phyloP scores from a whole-genome alignment of 169 alveolate species.

The Plasmodium falciparum region DNA sequence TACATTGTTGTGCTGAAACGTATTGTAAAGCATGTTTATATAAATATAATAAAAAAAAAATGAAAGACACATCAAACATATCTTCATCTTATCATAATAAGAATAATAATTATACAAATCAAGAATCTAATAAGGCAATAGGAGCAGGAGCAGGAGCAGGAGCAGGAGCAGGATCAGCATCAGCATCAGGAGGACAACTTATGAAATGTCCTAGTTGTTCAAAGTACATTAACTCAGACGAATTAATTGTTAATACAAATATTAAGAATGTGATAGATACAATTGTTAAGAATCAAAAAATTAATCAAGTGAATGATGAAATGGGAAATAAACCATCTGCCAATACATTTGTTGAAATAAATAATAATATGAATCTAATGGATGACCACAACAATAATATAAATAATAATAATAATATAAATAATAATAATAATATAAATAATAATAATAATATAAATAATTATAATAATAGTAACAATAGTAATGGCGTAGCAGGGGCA shows the following conservation, averaged over 20 bases:
- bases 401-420: too few relatives aligned
- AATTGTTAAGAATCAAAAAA: conserved; percentile 42
- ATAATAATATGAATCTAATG: too few relatives aligned
- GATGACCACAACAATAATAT: too few relatives aligned
- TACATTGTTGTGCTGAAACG: conserved; percentile 91
- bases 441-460: too few relatives aligned
- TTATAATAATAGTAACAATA: too few relatives aligned
- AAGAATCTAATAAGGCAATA: background rate
- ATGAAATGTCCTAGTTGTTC: conserved; percentile 68
- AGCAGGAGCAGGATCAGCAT: too few relatives aligned
- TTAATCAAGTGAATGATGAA: conserved; percentile 2
- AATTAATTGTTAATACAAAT: conserved; percentile 55
- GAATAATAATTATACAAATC: background rate
- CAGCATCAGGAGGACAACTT: conserved; percentile 10
- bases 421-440: too few relatives aligned
- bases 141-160: background rate
- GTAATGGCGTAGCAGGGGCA: background rate
- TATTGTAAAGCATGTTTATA: conserved; percentile 85
- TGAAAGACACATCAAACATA: conserved; percentile 17
- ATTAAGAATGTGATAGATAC: conserved; percentile 71
- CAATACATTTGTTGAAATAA: too few relatives aligned
- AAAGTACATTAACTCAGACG: conserved; percentile 22
- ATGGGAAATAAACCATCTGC: too few relatives aligned
- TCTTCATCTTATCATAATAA: too few relatives aligned
- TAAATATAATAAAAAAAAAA: conserved; percentile 70